These are phyloP conservation scores for Saururus chinensis DNA, from an alignment of 164 flowering plant species.

Conservation along the genomic window DNA sequence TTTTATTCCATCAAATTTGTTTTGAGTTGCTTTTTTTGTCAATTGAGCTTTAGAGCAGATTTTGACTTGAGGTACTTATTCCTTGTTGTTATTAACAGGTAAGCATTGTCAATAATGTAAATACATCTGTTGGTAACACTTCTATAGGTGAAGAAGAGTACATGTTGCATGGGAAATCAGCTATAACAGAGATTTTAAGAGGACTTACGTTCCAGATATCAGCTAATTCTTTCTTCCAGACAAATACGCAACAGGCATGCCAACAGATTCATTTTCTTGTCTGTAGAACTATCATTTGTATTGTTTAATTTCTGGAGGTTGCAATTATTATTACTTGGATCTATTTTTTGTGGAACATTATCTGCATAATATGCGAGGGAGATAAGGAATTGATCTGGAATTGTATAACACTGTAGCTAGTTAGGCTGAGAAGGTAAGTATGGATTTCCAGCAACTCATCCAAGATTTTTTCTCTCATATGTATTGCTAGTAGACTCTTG, in stretches of 20 bases:
- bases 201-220: slow-evolving; percentile 90
- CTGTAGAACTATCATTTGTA: too few relatives aligned
- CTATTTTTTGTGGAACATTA: too few relatives aligned
- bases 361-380: too few relatives aligned
- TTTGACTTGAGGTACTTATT: neutral
- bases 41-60: neutral
- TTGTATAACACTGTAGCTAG: too few relatives aligned
- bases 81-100: slow-evolving; percentile 29
- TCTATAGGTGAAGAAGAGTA: slow-evolving; percentile 87
- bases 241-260: slow-evolving; percentile 83
- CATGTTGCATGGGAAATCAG: slow-evolving; percentile 62
- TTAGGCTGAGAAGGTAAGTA: too few relatives aligned
- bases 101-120: slow-evolving; percentile 86
- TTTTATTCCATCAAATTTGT: too few relatives aligned
- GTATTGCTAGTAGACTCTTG: too few relatives aligned
- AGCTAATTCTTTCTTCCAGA: slow-evolving; percentile 98
- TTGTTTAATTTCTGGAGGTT: too few relatives aligned
- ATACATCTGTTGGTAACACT: slow-evolving; percentile 86
- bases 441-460: too few relatives aligned
- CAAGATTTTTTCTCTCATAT: too few relatives aligned
- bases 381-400: too few relatives aligned
- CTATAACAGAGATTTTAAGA: slow-evolving; percentile 72
- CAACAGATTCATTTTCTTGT: neutral
- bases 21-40: neutral
- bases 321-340: too few relatives aligned